phyloP scores from a whole-genome alignment of 768 basidiomycete species.

The Lactarius deliciosus region DNA sequence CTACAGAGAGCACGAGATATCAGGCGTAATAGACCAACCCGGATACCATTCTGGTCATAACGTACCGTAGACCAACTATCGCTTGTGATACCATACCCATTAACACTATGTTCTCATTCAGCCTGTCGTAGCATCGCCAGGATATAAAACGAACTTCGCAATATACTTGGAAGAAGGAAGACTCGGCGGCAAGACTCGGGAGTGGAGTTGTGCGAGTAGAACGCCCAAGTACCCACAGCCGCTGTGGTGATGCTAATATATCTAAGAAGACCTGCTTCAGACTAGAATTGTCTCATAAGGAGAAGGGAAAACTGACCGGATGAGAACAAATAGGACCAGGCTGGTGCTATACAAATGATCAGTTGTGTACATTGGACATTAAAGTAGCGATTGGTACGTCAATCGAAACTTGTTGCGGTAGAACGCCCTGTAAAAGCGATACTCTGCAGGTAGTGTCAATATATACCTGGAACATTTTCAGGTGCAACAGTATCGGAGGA shows the following conservation, averaged over 20 bases:
- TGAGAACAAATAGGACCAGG: constrained; percentile 16
- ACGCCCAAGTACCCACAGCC: constrained; percentile 54
- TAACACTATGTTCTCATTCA: constrained; percentile 42
- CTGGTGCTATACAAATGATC: not conserved
- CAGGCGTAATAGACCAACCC: not conserved
- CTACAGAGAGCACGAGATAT: constrained; percentile 35
- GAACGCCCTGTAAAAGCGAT: constrained; percentile 19
- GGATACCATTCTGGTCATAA: not conserved
- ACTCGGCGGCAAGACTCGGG: constrained; percentile 45
- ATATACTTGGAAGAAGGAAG: constrained; percentile 52
- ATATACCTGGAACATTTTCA: constrained; percentile 16
- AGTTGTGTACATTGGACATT: not conserved
- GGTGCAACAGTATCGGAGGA: not conserved
- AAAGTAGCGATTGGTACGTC: not conserved
- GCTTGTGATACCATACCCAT: constrained; percentile 65
- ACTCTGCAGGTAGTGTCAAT: constrained; percentile 24
- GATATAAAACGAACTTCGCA: constrained; percentile 52
- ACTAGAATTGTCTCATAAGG: not conserved
- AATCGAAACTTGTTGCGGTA: not conserved
- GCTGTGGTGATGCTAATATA: constrained; percentile 46
- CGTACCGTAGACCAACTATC: constrained; percentile 60
- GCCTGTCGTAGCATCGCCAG: constrained; percentile 7
- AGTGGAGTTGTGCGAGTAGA: constrained; percentile 53
- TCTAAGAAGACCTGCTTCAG: constrained; percentile 32
- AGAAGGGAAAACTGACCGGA: constrained; percentile 5